phyloP scores from a whole-genome alignment of 495 filamentous ascomycete genomes.

The Podospora bellae-mahoneyi region DNA sequence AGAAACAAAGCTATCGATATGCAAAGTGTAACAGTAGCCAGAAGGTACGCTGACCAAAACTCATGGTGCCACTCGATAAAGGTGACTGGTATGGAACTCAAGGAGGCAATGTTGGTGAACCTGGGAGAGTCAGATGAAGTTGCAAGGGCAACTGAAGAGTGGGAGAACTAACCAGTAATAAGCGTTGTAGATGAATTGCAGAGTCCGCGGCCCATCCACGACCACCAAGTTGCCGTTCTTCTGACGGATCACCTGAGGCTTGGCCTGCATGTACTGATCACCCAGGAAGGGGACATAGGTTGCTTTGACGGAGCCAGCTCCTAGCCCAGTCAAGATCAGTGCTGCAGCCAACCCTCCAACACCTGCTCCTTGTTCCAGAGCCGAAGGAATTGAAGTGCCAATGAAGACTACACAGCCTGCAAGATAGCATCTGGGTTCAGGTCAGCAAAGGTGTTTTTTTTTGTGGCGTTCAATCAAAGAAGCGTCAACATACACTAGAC shows the following conservation, averaged over 20 bases:
- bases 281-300: conserved; percentile 49
- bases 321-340: conserved; percentile 49
- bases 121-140: conserved; percentile 2
- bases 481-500: conserved; percentile 27
- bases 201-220: conserved; percentile 42
- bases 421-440: conserved; percentile 36
- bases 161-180: conserved; percentile 40
- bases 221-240: conserved; percentile 43
- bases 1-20: conserved; percentile 37
- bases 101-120: conserved; percentile 47
- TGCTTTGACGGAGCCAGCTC: conserved; percentile 52
- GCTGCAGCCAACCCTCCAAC: conserved; percentile 37
- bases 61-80: conserved; percentile 45
- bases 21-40: conserved; percentile 43
- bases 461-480: neutral
- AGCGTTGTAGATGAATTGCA: conserved; percentile 49
- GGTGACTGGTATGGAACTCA: conserved; percentile 46
- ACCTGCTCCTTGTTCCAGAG: conserved; percentile 47
- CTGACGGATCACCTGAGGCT: conserved; percentile 31
- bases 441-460: neutral
- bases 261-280: conserved; percentile 45
- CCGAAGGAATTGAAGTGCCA: conserved; percentile 46
- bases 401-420: conserved; percentile 50
- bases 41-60: conserved; percentile 48
- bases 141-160: neutral